Base-by-base conservation (phyloP, 2,329 filamentous ascomycete species). In the Zasmidium citrigriseum region DNA sequence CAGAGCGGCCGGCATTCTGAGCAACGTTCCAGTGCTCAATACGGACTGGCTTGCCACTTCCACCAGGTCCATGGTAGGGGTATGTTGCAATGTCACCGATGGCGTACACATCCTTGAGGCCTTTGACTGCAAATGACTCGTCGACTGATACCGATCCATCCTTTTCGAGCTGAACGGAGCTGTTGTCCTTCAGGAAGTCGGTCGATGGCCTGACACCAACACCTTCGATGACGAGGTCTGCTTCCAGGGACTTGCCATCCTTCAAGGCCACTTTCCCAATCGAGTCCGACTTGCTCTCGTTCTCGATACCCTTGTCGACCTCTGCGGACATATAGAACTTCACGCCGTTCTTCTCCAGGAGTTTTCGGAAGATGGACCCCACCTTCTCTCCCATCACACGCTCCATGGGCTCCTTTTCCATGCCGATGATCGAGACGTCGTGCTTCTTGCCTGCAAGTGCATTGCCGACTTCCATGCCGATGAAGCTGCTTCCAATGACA, bases 1-100 rank as follows among this genome's bases (percentile, higher is more conserved):
- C 93, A 22, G 84, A 83, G 46, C 93, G 89, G 2, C 95, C 95
- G 1, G 90, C 82, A 70, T 98, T 97, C 72, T 98, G 95, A 3
- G 95, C 95, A 2, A 99, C 95, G 76, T 97, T 93, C 95, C 95
- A 99, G 74, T 99, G 95, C 80, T 99, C 95, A 71, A 98, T 97
- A 63, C 95, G 88, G 0, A 89, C 85, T 18, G 83, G 82, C 46
- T 82, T 82, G 62, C 90, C 91, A 16, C 89, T 83, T 23, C 91
- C 89, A 22, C 90, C 92, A 0, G 95, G 95, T 1, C 95, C 95
- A 73, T 91, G 84, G 79, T 99, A 99, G 0, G 95, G 95, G 75
- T 91, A 97, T 0, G 90, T 93, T 12, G 95, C 93, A 62, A 99
- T 98, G 73, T 99, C 95, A 53, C 93, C 93, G 61, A 99, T 86